Conservation (phyloP, 805 yeast species). For the Candida piceae region DNA sequence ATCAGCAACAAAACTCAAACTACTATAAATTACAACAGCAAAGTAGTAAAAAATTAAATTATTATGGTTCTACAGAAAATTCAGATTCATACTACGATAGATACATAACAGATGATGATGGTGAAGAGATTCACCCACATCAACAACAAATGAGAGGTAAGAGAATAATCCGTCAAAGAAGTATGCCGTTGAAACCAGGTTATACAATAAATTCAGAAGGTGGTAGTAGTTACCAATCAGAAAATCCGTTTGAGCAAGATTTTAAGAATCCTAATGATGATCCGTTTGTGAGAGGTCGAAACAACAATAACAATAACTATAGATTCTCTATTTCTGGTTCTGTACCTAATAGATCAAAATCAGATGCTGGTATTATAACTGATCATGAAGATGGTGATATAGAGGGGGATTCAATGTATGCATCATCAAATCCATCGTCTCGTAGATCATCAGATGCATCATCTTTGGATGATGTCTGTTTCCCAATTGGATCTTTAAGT, state of each 20-base stretch:
- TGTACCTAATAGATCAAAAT: neutral
- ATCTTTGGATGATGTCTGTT: slow-evolving; percentile 87
- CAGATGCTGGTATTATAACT: neutral
- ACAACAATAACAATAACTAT: neutral
- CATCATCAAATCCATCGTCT: slow-evolving; percentile 56
- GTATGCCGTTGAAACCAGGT: slow-evolving; percentile 6
- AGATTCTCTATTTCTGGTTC: neutral
- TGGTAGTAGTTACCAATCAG: slow-evolving; percentile 9
- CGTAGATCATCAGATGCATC: slow-evolving; percentile 60
- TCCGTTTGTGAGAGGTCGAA: neutral
- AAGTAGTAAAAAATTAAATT: neutral
- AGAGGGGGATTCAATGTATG: slow-evolving; percentile 24
- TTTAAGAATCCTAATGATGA: neutral
- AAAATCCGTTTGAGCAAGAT: slow-evolving; percentile 5
- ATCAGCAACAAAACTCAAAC: neutral
- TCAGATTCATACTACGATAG: neutral
- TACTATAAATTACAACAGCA: too few species aligned
- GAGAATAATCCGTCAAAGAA: neutral
- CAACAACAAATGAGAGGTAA: neutral
- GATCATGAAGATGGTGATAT: slow-evolving; percentile 8
- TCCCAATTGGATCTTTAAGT: slow-evolving; percentile 61
- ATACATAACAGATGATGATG: neutral
- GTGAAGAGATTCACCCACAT: neutral
- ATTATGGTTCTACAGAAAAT: neutral
- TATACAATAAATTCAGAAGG: neutral